Evolutionary conservation across 495 filamentous ascomycete species (phyloP).

Genomic region (Xylaria telfairii): DNA sequence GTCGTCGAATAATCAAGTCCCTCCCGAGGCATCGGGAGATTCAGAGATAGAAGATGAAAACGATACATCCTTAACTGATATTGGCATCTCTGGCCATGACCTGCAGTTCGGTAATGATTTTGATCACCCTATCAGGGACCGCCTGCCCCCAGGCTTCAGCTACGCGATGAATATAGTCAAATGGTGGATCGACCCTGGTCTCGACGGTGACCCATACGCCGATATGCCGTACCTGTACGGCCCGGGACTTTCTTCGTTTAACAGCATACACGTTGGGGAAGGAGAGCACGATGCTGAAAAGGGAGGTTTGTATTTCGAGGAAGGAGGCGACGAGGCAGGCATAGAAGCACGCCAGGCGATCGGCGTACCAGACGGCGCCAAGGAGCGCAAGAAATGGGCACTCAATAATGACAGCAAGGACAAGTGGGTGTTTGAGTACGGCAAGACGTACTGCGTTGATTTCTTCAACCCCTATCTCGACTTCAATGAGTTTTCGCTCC

Average conservation of each 20-base stretch:
- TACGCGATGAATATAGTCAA: constrained; percentile 81
- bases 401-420: constrained; percentile 57
- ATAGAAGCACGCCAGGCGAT: constrained; percentile 50
- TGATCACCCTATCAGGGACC: constrained; percentile 81
- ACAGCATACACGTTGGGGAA: constrained; percentile 69
- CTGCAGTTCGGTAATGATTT: constrained; percentile 95
- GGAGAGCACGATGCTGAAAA: constrained; percentile 50
- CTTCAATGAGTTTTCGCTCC: constrained; percentile 79
- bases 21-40: not conserved
- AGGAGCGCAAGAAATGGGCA: constrained; percentile 69
- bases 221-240: constrained; percentile 87
- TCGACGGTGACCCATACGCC: constrained; percentile 87
- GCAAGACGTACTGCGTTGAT: constrained; percentile 70
- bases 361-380: constrained; percentile 59
- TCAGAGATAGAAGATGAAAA: not conserved
- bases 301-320: constrained; percentile 63
- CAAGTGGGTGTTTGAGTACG: constrained; percentile 56
- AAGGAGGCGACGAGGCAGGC: constrained; percentile 72
- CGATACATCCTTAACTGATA: not conserved
- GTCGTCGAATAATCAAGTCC: not conserved
- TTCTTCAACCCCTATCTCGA: constrained; percentile 94
- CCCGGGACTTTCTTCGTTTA: constrained; percentile 73
- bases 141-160: constrained; percentile 84
- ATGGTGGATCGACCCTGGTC: constrained; percentile 83
- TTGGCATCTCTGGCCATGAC: constrained; percentile 67